Evolutionary conservation across 169 alveolate genomes (phyloP).

Genomic region (Theileria orientalis): DNA sequence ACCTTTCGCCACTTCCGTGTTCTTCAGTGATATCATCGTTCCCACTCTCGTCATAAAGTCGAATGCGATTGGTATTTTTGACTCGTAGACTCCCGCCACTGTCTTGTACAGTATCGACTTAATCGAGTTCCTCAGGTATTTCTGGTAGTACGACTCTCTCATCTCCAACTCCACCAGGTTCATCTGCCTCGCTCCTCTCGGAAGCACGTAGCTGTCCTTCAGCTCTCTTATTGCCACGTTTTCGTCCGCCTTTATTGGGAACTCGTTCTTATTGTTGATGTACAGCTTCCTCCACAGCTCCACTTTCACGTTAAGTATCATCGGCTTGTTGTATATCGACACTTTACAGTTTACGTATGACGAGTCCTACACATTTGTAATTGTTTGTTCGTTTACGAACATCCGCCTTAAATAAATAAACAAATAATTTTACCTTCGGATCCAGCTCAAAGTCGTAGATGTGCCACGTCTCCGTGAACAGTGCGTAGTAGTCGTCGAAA

Average conservation of each 20-base stretch:
- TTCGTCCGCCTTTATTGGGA: slow-evolving; percentile 38
- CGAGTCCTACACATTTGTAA: background rate
- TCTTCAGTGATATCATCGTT: slow-evolving; percentile 23
- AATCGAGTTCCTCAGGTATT: slow-evolving; percentile 21
- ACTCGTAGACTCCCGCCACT: slow-evolving; percentile 55
- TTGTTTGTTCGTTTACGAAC: background rate
- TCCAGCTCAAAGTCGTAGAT: slow-evolving; percentile 34
- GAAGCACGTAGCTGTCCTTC: slow-evolving; percentile 31
- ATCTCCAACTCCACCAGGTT: slow-evolving; percentile 52
- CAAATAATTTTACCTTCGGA: slow-evolving; percentile 1
- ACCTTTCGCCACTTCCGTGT: background rate
- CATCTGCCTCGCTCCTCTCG: slow-evolving; percentile 51
- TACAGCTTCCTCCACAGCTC: slow-evolving; percentile 58
- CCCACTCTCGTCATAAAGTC: slow-evolving; percentile 57
- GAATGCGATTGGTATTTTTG: slow-evolving; percentile 53
- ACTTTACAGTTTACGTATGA: slow-evolving; percentile 45
- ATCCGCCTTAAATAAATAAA: background rate
- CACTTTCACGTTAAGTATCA: slow-evolving; percentile 37
- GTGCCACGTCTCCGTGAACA: slow-evolving; percentile 66
- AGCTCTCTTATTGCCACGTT: slow-evolving; percentile 20
- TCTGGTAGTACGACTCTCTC: slow-evolving; percentile 34
- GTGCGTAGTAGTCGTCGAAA: slow-evolving; percentile 46
- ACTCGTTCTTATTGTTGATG: slow-evolving; percentile 36
- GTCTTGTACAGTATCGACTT: slow-evolving; percentile 61
- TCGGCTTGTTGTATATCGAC: slow-evolving; percentile 53